Conservation (phyloP, 2,329 filamentous ascomycete genomes). For the Chaetomium globosum region DNA sequence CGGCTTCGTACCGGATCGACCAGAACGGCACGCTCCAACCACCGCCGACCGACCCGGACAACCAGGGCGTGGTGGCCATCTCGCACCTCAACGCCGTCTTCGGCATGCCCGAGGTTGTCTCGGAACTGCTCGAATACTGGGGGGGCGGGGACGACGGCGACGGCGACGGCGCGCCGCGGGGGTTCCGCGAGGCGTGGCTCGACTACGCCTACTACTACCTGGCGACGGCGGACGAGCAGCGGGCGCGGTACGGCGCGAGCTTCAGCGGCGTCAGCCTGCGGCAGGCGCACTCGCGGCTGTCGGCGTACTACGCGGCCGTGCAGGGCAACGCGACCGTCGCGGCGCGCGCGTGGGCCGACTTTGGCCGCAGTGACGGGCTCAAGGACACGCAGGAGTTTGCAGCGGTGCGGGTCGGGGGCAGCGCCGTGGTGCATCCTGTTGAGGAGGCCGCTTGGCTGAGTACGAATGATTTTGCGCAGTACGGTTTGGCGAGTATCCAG, state of each 20-base stretch:
- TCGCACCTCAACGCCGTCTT: constrained; percentile 62
- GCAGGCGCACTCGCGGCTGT: constrained; percentile 62
- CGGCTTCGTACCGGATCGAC: constrained; percentile 54
- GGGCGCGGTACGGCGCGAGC: constrained; percentile 53
- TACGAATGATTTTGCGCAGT: constrained; percentile 60
- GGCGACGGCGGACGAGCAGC: constrained; percentile 53
- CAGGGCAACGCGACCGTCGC: constrained; percentile 52
- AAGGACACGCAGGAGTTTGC: constrained; percentile 44
- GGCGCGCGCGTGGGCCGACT: constrained; percentile 56
- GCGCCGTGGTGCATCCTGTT: constrained; percentile 50
- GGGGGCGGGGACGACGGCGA: too few species aligned
- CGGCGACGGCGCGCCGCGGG: constrained; percentile 47
- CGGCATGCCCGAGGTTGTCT: constrained; percentile 60
- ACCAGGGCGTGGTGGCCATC: constrained; percentile 54
- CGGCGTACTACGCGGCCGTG: constrained; percentile 55
- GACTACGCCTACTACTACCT: constrained; percentile 64
- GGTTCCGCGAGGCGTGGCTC: constrained; percentile 58
- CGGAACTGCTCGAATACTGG: constrained; percentile 56
- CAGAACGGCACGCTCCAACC: constrained; percentile 56
- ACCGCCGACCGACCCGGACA: constrained; percentile 55
- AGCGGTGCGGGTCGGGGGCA: constrained; percentile 47
- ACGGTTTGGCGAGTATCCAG: constrained; percentile 60
- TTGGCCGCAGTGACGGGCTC: constrained; percentile 50
- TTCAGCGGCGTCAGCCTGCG: constrained; percentile 53
- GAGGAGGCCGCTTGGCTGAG: constrained; percentile 61